These are phyloP conservation scores for Agaricus blazei DNA, from an alignment of 768 basidiomycete species.

Conservation along the genomic window DNA sequence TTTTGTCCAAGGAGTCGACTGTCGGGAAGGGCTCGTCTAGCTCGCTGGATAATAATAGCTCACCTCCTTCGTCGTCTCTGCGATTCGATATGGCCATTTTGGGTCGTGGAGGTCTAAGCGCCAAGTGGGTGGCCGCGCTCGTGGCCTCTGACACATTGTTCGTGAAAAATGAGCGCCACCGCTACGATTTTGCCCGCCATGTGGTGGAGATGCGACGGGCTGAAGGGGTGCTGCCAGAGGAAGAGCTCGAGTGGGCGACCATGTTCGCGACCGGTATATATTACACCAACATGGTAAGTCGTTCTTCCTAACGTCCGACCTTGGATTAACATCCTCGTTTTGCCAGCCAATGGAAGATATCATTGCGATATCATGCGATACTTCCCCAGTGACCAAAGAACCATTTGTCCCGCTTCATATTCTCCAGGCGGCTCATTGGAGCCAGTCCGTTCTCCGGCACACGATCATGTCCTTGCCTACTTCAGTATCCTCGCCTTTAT, in stretches of 20 bases:
- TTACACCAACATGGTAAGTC: constrained; percentile 77
- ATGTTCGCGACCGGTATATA: constrained; percentile 79
- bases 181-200: constrained; percentile 73
- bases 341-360: constrained; percentile 77
- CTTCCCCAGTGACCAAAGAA: constrained; percentile 63
- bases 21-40: background rate
- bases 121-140: constrained; percentile 69
- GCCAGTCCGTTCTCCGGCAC: constrained; percentile 60
- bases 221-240: constrained; percentile 46
- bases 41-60: background rate
- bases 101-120: constrained; percentile 67
- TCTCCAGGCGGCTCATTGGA: constrained; percentile 80
- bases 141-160: constrained; percentile 79
- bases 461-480: constrained; percentile 43
- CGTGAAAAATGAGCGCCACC: constrained; percentile 67
- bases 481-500: constrained; percentile 27
- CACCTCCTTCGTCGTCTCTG: background rate
- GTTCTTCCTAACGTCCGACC: background rate
- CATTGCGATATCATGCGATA: constrained; percentile 65
- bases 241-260: constrained; percentile 65
- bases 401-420: constrained; percentile 64
- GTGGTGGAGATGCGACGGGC: constrained; percentile 71
- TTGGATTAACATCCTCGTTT: constrained; percentile 3
- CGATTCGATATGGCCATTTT: constrained; percentile 52
- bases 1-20: constrained; percentile 17